phyloP scores from a whole-genome alignment of 139 green algal species.

The Chlamydomonas schloesseri region DNA sequence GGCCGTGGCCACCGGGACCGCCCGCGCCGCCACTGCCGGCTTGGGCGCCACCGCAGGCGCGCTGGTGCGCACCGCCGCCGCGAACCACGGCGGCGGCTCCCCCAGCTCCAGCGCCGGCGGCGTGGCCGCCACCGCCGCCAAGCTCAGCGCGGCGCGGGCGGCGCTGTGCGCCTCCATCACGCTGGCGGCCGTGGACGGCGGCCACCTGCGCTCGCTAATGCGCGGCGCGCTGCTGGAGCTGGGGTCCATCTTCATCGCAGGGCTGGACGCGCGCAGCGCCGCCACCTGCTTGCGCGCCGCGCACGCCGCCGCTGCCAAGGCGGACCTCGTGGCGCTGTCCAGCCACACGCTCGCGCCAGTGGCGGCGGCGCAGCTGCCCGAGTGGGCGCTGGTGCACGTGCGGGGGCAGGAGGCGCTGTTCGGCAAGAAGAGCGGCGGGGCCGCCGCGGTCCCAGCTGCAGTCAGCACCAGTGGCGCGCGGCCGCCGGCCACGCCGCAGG shows the following conservation, averaged over 20 bases:
- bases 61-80: too few species aligned
- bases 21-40: neutral
- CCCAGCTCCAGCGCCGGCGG: neutral
- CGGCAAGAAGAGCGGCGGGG: neutral
- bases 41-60: too few species aligned
- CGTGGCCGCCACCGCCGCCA: conserved; percentile 21
- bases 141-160: conserved; percentile 5
- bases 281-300: conserved; percentile 47
- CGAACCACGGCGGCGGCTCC: too few species aligned
- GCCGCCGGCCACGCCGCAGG: neutral
- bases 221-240: conserved; percentile 56
- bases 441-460: neutral
- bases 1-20: neutral
- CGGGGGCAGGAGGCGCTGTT: conserved; percentile 55
- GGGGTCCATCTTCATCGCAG: conserved; percentile 28
- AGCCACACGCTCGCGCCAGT: conserved; percentile 56
- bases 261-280: conserved; percentile 9
- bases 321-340: conserved; percentile 43
- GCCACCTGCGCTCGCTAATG: conserved; percentile 42
- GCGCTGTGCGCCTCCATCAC: conserved; percentile 21
- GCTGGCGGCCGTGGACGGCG: conserved; percentile 40
- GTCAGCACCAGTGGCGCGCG: neutral
- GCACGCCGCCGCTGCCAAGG: conserved; percentile 26
- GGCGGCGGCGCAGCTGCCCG: conserved; percentile 38
- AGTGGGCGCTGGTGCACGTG: conserved; percentile 53